A percentile compares a stretch with the other conserved stretches of the same genome.
Evolutionary conservation across 208 protist genomes (phyloP).

Genomic region (Acanthamoeba culbertsoni): DNA sequence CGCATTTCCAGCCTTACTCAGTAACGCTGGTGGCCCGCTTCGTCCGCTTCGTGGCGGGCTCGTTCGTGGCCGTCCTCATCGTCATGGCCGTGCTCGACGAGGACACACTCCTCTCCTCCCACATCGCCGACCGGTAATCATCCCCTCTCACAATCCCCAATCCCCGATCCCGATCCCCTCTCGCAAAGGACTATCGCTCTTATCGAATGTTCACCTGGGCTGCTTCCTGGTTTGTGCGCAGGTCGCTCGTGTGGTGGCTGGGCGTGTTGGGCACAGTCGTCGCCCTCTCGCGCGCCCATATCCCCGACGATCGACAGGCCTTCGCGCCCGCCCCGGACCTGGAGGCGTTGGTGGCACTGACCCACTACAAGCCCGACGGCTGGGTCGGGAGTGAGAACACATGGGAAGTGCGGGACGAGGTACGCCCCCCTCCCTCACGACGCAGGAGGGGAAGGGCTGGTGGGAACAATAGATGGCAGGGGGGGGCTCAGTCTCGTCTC

Average conservation of each 20-base stretch:
- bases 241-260: background rate
- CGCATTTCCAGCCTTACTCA: constrained; percentile 44
- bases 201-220: background rate
- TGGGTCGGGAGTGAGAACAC: constrained; percentile 10
- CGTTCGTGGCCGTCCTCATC: constrained; percentile 42
- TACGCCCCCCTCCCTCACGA: background rate
- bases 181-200: background rate
- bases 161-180: background rate
- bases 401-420: constrained; percentile 8
- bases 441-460: no score
- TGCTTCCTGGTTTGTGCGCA: background rate
- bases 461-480: no score
- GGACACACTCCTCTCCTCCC: background rate
- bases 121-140: background rate
- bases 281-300: background rate
- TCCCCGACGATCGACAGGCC: background rate
- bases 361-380: background rate
- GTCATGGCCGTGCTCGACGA: background rate
- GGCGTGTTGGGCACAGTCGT: constrained; percentile 19
- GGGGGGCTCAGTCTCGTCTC: background rate
- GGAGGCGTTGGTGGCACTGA: background rate
- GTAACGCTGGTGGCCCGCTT: constrained; percentile 11
- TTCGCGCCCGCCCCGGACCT: background rate
- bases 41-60: background rate
- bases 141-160: background rate